Evolutionary conservation across 495 filamentous ascomycete species (phyloP), one percentile per base, ranked within the genome.

Genomic region (Poronia punctata): DNA sequence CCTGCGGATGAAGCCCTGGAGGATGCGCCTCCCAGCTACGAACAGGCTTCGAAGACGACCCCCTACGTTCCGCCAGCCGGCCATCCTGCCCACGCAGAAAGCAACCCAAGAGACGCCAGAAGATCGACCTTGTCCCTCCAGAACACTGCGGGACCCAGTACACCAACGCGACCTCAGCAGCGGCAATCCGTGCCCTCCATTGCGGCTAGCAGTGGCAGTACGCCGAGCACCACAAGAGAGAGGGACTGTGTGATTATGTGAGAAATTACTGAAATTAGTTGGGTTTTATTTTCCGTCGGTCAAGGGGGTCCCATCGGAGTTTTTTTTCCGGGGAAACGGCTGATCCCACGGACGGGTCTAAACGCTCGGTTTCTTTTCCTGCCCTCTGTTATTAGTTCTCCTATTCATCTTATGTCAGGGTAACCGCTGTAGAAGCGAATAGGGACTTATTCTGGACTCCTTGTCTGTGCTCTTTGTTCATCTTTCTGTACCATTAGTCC

Each of bases 21-120:
- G 33, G 78, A 73, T 1, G 80, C 83, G 3, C 86, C 85, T 8
- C 87, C 87, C 5, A 80, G 76, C 10, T 94, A 94, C 55, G 87
- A 92, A 61, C 83, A 89, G 65, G 82, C 84, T 6, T 74, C 83
- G 0, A 75, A 70, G 21, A 70, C 71, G 34, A 72, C 68, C 5
- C 71, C 73, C 5, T 88, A 86, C 46, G 62, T 78, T 8, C 79
- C 82, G 3, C 80, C 83, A 0, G 55, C 62, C 15, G 67, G 74
- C 12, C 74, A 78, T 43, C 76, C 83, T 0, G 68, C 66, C 19
- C 69, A 71, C 52, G 70, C 76, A 25, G 52, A 52, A n/a, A 69
- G 69, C 37, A 67, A 49, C 16, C 59, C 60, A 10, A 52, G 41
- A 24, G 53, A 23, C 21, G 33, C 42, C 21, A 31, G 53, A 30